These are phyloP conservation scores for Globisporangium viniferum DNA, from an alignment of 352 stramenopile genomes.

Conservation along the genomic window DNA sequence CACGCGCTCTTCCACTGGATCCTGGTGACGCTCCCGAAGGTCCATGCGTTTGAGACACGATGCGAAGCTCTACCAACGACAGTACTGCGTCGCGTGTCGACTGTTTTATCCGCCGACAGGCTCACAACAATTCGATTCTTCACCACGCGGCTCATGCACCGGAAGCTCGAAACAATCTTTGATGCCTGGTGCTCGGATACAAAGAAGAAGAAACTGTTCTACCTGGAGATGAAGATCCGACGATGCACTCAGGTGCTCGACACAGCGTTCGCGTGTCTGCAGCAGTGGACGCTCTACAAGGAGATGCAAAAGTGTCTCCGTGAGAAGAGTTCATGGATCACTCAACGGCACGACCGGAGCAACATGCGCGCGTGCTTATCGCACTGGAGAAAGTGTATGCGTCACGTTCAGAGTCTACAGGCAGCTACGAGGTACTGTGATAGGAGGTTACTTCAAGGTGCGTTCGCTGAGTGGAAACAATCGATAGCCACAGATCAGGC, in stretches of 20 bases:
- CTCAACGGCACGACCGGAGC: slow-evolving; percentile 24
- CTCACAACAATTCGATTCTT: slow-evolving; percentile 16
- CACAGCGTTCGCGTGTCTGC: slow-evolving; percentile 36
- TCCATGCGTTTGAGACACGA: slow-evolving; percentile 18
- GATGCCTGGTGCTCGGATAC: slow-evolving; percentile 15
- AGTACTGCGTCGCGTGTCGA: slow-evolving; percentile 26
- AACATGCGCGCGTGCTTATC: slow-evolving; percentile 18
- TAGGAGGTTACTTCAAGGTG: not conserved
- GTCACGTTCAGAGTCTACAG: not conserved
- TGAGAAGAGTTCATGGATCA: slow-evolving; percentile 37
- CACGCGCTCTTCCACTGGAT: slow-evolving; percentile 55
- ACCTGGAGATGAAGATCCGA: slow-evolving; percentile 11
- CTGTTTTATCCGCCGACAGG: not conserved
- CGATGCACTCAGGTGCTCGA: slow-evolving; percentile 29
- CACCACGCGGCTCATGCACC: slow-evolving; percentile 15
- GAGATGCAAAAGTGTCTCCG: slow-evolving; percentile 22
- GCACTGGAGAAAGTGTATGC: slow-evolving; percentile 24
- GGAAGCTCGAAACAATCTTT: slow-evolving; percentile 21
- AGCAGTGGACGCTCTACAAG: slow-evolving; percentile 36
- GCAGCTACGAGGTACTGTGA: not conserved
- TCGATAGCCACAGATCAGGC: not conserved
- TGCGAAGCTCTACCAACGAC: slow-evolving; percentile 30
- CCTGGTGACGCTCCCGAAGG: slow-evolving; percentile 27
- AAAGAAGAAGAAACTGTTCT: slow-evolving; percentile 8
- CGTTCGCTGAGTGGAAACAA: slow-evolving; percentile 13